Percentiles rank a stretch among this genome's conserved stretches.
These are phyloP conservation scores for Podila minutissima DNA, from an alignment of 192 early-diverging fungal genomes.

Conservation along the genomic window DNA sequence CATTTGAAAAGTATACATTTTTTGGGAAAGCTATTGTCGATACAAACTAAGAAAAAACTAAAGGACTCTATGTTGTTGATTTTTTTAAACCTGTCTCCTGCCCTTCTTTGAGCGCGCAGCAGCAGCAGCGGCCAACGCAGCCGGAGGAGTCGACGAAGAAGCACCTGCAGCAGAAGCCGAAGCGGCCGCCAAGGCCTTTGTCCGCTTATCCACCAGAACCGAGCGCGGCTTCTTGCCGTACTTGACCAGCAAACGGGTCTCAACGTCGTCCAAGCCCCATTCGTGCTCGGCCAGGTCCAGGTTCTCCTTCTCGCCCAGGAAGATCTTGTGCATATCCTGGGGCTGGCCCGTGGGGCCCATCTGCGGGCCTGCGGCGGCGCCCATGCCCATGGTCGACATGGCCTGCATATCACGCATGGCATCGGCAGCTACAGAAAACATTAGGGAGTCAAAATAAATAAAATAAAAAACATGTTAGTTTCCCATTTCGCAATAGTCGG, in stretches of 20 bases:
- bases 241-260: conserved; percentile 81
- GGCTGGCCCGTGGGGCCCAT: conserved; percentile 71
- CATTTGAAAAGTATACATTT: no score
- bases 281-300: conserved; percentile 84
- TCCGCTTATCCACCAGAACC: conserved; percentile 34
- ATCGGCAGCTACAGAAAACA: conserved; percentile 69
- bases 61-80: not conserved
- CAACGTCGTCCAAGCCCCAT: conserved; percentile 84
- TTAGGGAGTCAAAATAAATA: not conserved
- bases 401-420: conserved; percentile 91
- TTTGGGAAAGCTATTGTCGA: no score
- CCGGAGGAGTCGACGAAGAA: not conserved
- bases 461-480: not conserved
- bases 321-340: conserved; percentile 87
- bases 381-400: conserved; percentile 85
- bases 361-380: conserved; percentile 68
- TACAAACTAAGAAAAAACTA: not conserved
- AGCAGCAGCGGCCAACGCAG: conserved; percentile 12
- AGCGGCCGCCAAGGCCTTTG: conserved; percentile 11
- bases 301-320: conserved; percentile 89
- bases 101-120: conserved; percentile 40
- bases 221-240: conserved; percentile 67
- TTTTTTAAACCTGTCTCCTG: conserved; percentile 30
- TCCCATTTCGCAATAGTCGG: not conserved
- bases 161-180: not conserved